phyloP scores from a whole-genome alignment of 345 rosid genomes.

The Leavenworthia alabamica region DNA sequence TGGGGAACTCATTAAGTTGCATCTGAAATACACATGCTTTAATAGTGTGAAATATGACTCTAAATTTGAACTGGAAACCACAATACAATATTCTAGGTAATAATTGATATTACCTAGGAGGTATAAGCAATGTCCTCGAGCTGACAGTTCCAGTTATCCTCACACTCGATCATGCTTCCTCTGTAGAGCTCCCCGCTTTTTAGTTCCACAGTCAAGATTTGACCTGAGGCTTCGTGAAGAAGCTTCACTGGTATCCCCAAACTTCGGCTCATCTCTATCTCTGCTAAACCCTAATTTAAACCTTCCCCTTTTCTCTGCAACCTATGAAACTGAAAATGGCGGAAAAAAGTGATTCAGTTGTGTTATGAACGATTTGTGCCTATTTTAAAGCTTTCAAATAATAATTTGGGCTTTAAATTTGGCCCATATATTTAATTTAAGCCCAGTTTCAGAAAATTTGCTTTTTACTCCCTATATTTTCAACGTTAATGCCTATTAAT shows the following conservation, averaged over 20 bases:
- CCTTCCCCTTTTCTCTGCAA: conserved; percentile 15
- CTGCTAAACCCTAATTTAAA: conserved; percentile 40
- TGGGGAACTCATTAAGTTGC: neutral
- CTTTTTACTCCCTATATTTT: conserved; percentile 17
- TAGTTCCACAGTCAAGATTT: conserved; percentile 73
- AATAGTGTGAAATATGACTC: neutral
- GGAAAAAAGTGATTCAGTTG: conserved; percentile 16
- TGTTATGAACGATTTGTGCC: neutral
- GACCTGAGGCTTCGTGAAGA: conserved; percentile 79
- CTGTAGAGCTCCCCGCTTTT: conserved; percentile 85
- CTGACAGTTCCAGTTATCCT: conserved; percentile 92
- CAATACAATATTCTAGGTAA: too few relatives aligned
- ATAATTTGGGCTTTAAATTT: conserved; percentile 11
- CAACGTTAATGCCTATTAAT: neutral
- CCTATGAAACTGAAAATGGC: conserved; percentile 8
- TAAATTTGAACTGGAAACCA: too few relatives aligned
- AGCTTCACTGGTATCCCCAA: conserved; percentile 88
- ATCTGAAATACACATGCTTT: neutral
- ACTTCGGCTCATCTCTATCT: conserved; percentile 74
- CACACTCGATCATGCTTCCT: conserved; percentile 89
- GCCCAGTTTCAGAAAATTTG: neutral
- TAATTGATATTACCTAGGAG: conserved; percentile 44
- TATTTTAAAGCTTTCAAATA: neutral
- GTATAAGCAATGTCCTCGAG: conserved; percentile 77
- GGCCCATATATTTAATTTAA: neutral